phyloP scores from a whole-genome alignment of 2,329 filamentous ascomycete species.

The Colletotrichum lentis region DNA sequence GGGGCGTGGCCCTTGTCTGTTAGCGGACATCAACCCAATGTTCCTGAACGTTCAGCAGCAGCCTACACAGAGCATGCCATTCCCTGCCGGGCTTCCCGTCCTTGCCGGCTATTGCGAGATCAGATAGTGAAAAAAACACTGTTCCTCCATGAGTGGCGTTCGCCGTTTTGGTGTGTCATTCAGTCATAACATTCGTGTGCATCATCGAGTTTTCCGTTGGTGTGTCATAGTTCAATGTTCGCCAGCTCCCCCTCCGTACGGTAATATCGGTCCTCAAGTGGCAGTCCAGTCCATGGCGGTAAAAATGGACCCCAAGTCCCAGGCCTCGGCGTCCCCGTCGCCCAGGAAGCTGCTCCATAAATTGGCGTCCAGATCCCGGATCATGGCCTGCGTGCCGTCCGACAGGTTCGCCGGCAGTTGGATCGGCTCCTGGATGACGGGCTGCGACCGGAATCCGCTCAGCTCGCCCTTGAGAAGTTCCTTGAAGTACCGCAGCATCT shows the following conservation, averaged over 20 bases:
- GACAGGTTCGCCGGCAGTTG: conserved; percentile 37
- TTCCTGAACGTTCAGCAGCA: background rate
- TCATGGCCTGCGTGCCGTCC: conserved; percentile 40
- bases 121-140: background rate
- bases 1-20: too few species aligned
- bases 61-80: background rate
- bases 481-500: conserved; percentile 38
- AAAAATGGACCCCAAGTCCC: conserved; percentile 20
- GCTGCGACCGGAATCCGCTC: conserved; percentile 14
- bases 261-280: conserved; percentile 14
- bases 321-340: conserved; percentile 25
- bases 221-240: too few species aligned
- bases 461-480: conserved; percentile 35
- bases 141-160: background rate
- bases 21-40: background rate
- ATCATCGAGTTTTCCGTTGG: background rate
- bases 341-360: conserved; percentile 37
- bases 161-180: background rate
- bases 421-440: conserved; percentile 23
- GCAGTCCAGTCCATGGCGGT: conserved; percentile 37
- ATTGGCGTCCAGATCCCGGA: conserved; percentile 42
- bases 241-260: too few species aligned
- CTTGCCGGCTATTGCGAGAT: background rate
- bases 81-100: background rate
- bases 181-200: conserved; percentile 5